Percentiles rank a stretch among this genome's conserved stretches.
Conservation (phyloP, 441 rosid genomes). For the Omphalea diandra region DNA sequence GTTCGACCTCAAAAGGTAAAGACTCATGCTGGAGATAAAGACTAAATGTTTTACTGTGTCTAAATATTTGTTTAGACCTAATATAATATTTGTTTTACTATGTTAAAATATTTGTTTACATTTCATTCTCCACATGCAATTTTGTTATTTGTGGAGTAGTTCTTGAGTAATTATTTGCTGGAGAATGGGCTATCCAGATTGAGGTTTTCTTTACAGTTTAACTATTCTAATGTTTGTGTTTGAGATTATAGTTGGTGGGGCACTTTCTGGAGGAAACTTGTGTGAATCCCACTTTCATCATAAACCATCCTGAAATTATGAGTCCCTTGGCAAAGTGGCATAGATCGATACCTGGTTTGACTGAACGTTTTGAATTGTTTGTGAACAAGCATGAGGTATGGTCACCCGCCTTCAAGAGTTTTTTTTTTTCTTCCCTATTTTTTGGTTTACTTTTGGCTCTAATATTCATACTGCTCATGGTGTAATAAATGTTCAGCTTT, state of each 20-base stretch:
- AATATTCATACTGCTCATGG: conserved; percentile 1
- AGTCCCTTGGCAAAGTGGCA: conserved; percentile 96
- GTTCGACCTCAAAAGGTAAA: no score
- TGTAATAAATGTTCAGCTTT: conserved; percentile 41
- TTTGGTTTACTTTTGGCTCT: neutral
- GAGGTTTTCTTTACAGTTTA: no score
- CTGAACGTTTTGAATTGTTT: conserved; percentile 85
- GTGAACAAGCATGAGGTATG: conserved; percentile 80
- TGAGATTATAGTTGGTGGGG: conserved; percentile 68
- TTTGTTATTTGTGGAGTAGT: no score
- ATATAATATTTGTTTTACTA: no score
- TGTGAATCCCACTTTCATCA: conserved; percentile 82
- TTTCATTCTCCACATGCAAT: no score
- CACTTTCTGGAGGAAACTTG: conserved; percentile 82
- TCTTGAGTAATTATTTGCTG: no score
- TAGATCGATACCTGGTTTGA: conserved; percentile 57
- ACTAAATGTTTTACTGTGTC: no score
- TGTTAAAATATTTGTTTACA: no score
- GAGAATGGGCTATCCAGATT: no score
- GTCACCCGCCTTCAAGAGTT: neutral
- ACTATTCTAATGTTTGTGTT: neutral
- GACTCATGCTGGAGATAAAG: no score
- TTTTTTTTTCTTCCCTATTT: neutral
- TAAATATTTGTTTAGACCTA: no score
- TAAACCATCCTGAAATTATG: conserved; percentile 93